Percentiles rank a stretch among this genome's conserved stretches.
phyloP scores from a whole-genome alignment of 768 basidiomycete genomes.

The Tylopilus sp. region DNA sequence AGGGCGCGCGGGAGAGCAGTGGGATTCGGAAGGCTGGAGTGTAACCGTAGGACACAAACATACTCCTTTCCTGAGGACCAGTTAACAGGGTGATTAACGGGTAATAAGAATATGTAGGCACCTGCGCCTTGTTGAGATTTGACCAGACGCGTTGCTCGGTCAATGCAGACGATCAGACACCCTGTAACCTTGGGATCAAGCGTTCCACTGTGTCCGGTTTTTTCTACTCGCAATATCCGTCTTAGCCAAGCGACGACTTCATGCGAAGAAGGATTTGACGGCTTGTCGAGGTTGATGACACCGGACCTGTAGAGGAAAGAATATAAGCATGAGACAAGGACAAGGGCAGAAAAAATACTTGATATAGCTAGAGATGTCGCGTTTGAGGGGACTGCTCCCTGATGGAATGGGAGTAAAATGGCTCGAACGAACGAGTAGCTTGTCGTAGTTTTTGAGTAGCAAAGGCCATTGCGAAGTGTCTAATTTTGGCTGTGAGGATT shows the following conservation, averaged over 20 bases:
- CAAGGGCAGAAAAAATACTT: slow-evolving; percentile 49
- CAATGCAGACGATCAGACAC: slow-evolving; percentile 98
- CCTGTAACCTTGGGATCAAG: slow-evolving; percentile 99
- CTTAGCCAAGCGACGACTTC: slow-evolving; percentile 99
- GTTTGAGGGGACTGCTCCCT: slow-evolving; percentile 91
- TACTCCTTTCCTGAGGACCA: slow-evolving; percentile 83
- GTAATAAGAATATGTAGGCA: slow-evolving; percentile 31
- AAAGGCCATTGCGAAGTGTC: slow-evolving; percentile 98
- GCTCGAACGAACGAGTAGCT: slow-evolving; percentile 87
- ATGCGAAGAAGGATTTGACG: slow-evolving; percentile 97
- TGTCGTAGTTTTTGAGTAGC: slow-evolving; percentile 98
- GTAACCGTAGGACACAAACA: slow-evolving; percentile 92
- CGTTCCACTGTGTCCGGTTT: slow-evolving; percentile 98
- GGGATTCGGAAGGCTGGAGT: slow-evolving; percentile 76
- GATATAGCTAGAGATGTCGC: slow-evolving; percentile 88
- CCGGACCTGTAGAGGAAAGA: slow-evolving; percentile 65
- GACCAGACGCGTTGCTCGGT: slow-evolving; percentile 94
- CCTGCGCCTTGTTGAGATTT: slow-evolving; percentile 99
- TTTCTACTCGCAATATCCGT: slow-evolving; percentile 94
- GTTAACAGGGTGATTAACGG: slow-evolving; percentile 1
- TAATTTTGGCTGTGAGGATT: slow-evolving; percentile 65
- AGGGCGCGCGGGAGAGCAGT: slow-evolving; percentile 88
- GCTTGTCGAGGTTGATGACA: slow-evolving; percentile 99
- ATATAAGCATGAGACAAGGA: not conserved
- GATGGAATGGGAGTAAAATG: slow-evolving; percentile 98